These are phyloP conservation scores for Colletotrichum chrysophilum DNA, from an alignment of 2,329 filamentous ascomycete species.

Conservation along the genomic window DNA sequence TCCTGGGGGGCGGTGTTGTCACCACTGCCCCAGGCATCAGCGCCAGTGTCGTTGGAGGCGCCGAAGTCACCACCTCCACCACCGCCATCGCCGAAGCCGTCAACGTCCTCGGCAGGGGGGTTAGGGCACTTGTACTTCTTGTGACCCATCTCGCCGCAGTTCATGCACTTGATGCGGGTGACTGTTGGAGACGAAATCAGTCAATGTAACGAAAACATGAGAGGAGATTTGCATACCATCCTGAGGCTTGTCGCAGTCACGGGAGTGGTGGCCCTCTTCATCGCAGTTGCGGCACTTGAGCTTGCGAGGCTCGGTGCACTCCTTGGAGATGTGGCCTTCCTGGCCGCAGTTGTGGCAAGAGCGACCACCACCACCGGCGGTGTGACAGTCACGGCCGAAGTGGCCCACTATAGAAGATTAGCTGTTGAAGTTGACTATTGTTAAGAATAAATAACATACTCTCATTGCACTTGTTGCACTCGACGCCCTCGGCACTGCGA, in stretches of 20 bases:
- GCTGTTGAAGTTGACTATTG: not conserved
- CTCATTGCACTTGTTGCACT: constrained; percentile 70
- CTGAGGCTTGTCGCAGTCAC: constrained; percentile 66
- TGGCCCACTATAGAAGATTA: constrained; percentile 56
- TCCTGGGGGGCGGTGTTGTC: not conserved
- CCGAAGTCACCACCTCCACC: constrained; percentile 3
- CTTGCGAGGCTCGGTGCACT: constrained; percentile 51
- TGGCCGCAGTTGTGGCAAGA: constrained; percentile 68
- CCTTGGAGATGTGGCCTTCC: constrained; percentile 61
- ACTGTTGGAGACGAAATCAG: constrained; percentile 36
- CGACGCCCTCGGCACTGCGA: constrained; percentile 65
- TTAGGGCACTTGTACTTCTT: constrained; percentile 44
- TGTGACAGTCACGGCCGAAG: constrained; percentile 69
- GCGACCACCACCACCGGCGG: constrained; percentile 60
- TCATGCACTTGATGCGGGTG: constrained; percentile 62
- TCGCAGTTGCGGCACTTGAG: constrained; percentile 68
- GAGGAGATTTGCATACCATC: constrained; percentile 47
- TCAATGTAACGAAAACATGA: not conserved
- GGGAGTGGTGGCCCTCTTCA: constrained; percentile 64
- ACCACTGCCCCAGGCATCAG: not conserved
- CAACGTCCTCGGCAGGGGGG: constrained; percentile 30
- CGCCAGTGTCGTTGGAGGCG: not conserved
- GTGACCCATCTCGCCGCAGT: constrained; percentile 57
- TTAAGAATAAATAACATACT: constrained; percentile 45
- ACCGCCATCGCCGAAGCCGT: constrained; percentile 11